These are phyloP conservation scores for Geotrichum europaeum DNA, from an alignment of 1,139 yeast genomes.

Conservation along the genomic window DNA sequence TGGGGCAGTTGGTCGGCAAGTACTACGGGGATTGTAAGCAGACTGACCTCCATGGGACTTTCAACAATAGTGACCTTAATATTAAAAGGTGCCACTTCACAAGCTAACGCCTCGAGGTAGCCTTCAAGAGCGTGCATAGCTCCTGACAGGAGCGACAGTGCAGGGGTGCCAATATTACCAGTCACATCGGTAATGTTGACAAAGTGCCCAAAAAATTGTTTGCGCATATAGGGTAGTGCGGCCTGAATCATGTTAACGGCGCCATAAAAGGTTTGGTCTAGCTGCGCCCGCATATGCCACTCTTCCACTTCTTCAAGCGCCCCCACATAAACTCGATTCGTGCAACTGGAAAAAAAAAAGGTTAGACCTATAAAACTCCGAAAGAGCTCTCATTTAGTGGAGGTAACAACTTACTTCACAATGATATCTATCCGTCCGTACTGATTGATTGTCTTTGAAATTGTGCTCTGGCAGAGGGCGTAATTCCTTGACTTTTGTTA, in stretches of 20 bases:
- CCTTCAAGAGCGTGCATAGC: conserved; percentile 35
- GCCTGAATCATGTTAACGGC: conserved; percentile 31
- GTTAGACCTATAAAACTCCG: conserved; percentile 9
- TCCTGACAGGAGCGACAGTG: conserved; percentile 28
- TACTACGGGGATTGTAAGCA: conserved; percentile 27
- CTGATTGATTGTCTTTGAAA: conserved; percentile 23
- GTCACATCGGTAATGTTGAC: conserved; percentile 31
- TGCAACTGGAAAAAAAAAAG: conserved; percentile 13
- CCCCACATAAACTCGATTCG: conserved; percentile 24
- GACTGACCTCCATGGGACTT: conserved; percentile 29
- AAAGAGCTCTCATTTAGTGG: not conserved
- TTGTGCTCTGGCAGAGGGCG: conserved; percentile 30
- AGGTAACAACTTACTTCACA: conserved; percentile 20
- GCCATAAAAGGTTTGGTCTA: conserved; percentile 29
- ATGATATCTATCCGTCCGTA: conserved; percentile 31
- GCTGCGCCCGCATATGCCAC: conserved; percentile 31
- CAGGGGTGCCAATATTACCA: conserved; percentile 33
- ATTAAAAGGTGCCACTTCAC: conserved; percentile 29
- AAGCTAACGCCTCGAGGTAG: conserved; percentile 33
- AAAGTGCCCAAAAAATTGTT: conserved; percentile 30
- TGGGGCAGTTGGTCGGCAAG: conserved; percentile 21
- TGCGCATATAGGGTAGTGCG: conserved; percentile 28
- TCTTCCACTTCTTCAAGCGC: conserved; percentile 31
- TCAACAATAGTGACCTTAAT: conserved; percentile 33
- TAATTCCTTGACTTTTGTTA: conserved; percentile 16